Evolutionary conservation across 2,329 filamentous ascomycete genomes (phyloP), one percentile per base, ranked within the genome.

Genomic region (Fusarium penzigii): DNA sequence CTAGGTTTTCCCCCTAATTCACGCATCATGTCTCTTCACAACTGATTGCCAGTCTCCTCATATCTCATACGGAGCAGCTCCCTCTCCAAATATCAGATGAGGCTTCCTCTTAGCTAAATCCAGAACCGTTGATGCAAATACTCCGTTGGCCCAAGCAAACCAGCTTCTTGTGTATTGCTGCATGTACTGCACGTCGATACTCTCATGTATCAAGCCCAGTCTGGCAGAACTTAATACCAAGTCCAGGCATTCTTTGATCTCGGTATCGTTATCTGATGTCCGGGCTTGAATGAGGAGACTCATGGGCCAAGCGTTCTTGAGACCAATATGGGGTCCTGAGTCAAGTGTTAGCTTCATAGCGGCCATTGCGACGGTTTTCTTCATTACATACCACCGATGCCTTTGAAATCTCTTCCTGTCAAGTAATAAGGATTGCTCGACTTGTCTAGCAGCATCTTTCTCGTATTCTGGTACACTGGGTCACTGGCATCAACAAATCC

Each of bases 101-200:
- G 94, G 94, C 72, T 96, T 96, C 68, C 93, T 78, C 72, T 88
- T 87, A 1, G 92, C 94, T 47, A 99, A 69, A 75, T 97, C 91
- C 46, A 99, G 75, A 42, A 99, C 90, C 0, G 92, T 96, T 70
- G 91, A 87, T 13, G 93, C 92, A 73, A 96, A 97, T 11, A 99
- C 91, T 1, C 91, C 94, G 63, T 99, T 99, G 11, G 94, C 94
- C 94, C 92, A 97, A 3, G 93, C 91, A 70, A 97, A 97, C 93
- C 93, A 97, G 66, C 88, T 91, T 58, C 92, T 80, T 2, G 93
- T 97, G 70, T 94, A 97, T 17, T 77, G 74, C n/a, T 59, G 55
- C 3, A 75, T 63, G 39, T 72, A 67, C 55, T 93, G 86, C 6
- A 97, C 93, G 65, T 96, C 85, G 39, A 99, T 85, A 64, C 90